Conservation (phyloP, 345 rosid genomes). For the Hevea brasiliensis region DNA sequence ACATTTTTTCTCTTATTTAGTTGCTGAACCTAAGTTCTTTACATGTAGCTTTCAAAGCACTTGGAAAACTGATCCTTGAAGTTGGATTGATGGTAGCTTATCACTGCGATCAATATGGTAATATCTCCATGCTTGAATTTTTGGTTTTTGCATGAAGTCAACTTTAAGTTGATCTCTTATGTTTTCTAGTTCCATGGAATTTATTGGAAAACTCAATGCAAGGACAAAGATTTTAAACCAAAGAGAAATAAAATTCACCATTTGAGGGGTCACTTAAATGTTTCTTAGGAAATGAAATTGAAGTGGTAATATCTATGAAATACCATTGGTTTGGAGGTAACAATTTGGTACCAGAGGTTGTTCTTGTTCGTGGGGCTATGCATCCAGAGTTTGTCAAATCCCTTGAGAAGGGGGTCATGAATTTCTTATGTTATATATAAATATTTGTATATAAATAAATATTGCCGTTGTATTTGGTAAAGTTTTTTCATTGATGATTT, state of each 20-base stretch:
- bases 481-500: background rate
- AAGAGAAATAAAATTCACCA: background rate
- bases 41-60: slow-evolving; percentile 77
- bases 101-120: slow-evolving; percentile 92
- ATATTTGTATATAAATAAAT: no score
- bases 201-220: background rate
- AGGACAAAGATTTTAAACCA: background rate
- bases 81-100: slow-evolving; percentile 80
- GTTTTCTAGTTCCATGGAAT: background rate
- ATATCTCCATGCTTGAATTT: slow-evolving; percentile 11
- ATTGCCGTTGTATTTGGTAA: no score
- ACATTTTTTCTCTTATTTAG: background rate
- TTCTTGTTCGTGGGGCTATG: background rate
- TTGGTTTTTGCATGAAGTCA: slow-evolving; percentile 6
- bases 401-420: no score
- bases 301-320: background rate
- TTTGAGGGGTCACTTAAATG: background rate
- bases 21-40: slow-evolving; percentile 14
- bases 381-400: no score
- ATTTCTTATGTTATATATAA: no score
- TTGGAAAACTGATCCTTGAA: slow-evolving; percentile 75
- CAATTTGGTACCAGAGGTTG: background rate
- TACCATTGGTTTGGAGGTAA: background rate
- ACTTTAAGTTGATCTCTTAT: background rate
- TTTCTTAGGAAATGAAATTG: background rate